phyloP scores from a whole-genome alignment of 1,139 yeast genomes.

The Pichia sp. region DNA sequence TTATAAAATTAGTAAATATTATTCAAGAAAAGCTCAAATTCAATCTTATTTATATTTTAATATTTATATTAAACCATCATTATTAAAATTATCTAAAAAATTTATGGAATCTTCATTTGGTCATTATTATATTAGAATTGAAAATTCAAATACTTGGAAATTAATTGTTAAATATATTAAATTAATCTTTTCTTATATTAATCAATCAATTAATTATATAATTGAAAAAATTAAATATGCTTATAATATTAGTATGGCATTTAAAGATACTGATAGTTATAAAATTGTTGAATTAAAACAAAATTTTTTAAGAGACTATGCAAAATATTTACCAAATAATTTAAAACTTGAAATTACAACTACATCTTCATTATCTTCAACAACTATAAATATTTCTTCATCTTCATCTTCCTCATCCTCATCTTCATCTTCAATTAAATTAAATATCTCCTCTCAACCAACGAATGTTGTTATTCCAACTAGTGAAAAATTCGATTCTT shows the following conservation, averaged over 20 bases:
- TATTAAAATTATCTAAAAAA: neutral
- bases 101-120: constrained; percentile 14
- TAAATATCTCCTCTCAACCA: neutral
- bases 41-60: constrained; percentile 13
- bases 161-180: constrained; percentile 4
- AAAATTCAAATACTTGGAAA: constrained; percentile 1
- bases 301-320: constrained; percentile 21
- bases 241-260: constrained; percentile 18
- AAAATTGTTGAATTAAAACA: constrained; percentile 25
- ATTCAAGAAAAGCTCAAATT: constrained; percentile 3
- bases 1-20: neutral
- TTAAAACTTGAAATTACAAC: neutral
- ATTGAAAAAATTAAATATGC: constrained; percentile 11
- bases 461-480: constrained; percentile 22
- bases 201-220: constrained; percentile 5
- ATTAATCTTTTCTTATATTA: constrained; percentile 3
- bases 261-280: constrained; percentile 24
- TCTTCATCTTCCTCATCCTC: neutral
- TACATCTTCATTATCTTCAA: constrained; percentile 1
- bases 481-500: constrained; percentile 30
- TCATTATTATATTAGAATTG: constrained; percentile 4
- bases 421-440: neutral
- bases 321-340: constrained; percentile 4
- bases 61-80: constrained; percentile 14
- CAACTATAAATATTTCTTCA: neutral